phyloP scores from a whole-genome alignment of 1,284 basidiomycete genomes.

The Tylopilus sp. region DNA sequence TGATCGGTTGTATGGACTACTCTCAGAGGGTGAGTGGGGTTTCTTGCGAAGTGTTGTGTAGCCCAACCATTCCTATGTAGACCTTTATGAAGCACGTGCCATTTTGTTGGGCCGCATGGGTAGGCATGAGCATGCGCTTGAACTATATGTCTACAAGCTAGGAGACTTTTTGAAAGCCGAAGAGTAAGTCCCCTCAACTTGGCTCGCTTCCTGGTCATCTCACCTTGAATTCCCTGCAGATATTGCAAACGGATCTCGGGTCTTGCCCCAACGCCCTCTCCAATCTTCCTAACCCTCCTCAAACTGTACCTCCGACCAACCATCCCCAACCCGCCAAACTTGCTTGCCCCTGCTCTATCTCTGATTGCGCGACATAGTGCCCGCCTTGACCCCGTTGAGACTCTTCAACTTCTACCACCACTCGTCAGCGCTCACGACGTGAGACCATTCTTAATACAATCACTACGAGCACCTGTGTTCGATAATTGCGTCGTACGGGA shows the following conservation, averaged over 20 bases:
- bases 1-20: conserved; percentile 74
- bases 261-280: conserved; percentile 53
- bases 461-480: conserved; percentile 66
- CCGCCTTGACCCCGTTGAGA: conserved; percentile 76
- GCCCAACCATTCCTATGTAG: conserved; percentile 37
- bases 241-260: conserved; percentile 84
- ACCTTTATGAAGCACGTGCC: conserved; percentile 85
- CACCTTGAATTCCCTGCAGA: conserved; percentile 41
- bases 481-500: conserved; percentile 68
- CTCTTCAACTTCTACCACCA: conserved; percentile 84
- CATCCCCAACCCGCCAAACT: conserved; percentile 44
- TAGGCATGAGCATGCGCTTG: conserved; percentile 89
- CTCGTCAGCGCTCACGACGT: conserved; percentile 82
- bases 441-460: conserved; percentile 74
- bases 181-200: conserved; percentile 52
- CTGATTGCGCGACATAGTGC: conserved; percentile 83
- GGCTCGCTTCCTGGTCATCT: not conserved
- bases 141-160: conserved; percentile 87
- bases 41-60: not conserved
- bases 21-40: conserved; percentile 67
- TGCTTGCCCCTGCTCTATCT: conserved; percentile 77
- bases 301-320: conserved; percentile 84
- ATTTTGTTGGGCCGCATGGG: conserved; percentile 87
- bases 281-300: conserved; percentile 83
- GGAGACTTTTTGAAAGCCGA: conserved; percentile 85